Percentiles rank a stretch among this genome's conserved stretches.
Conservation (phyloP, 2,329 filamentous ascomycete genomes). For the Diaporthe sp. region DNA sequence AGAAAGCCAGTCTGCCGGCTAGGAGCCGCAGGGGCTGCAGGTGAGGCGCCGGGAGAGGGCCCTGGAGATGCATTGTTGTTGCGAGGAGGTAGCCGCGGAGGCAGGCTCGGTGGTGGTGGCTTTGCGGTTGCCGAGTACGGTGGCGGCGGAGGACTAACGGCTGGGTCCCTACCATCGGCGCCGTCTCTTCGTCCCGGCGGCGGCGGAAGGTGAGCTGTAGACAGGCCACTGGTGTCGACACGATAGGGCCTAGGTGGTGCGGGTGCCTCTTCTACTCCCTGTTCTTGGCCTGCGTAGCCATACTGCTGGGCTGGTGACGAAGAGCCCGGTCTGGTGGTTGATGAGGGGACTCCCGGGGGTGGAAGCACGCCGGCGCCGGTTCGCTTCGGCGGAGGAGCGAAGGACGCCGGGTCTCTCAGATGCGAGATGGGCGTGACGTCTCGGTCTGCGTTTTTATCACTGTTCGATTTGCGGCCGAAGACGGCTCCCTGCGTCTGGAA, state of each 20-base stretch:
- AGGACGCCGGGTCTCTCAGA: conserved; percentile 81
- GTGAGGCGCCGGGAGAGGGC: conserved; percentile 42
- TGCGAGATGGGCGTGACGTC: conserved; percentile 53
- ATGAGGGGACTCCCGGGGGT: conserved; percentile 37
- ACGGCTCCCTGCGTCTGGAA: conserved; percentile 28
- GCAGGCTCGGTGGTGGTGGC: conserved; percentile 75
- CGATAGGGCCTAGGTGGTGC: conserved; percentile 75
- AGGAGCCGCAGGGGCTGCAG: conserved; percentile 23
- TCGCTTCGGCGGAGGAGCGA: conserved; percentile 84
- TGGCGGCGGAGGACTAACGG: conserved; percentile 45
- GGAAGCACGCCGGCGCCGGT: conserved; percentile 42
- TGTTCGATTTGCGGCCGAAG: conserved; percentile 33
- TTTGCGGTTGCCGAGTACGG: conserved; percentile 36
- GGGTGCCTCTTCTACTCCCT: conserved; percentile 51
- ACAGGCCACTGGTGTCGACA: conserved; percentile 77
- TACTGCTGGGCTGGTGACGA: conserved; percentile 52
- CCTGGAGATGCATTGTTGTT: conserved; percentile 57
- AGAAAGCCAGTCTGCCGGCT: conserved; percentile 48
- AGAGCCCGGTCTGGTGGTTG: conserved; percentile 45
- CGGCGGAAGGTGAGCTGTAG: conserved; percentile 76
- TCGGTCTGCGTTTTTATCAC: neutral
- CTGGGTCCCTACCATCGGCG: conserved; percentile 47
- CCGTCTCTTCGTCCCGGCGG: conserved; percentile 72
- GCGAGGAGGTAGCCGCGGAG: conserved; percentile 73
- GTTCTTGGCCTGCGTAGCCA: conserved; percentile 46